Base-by-base conservation (phyloP, 345 rosid genomes). In the Eucalyptus marginata region DNA sequence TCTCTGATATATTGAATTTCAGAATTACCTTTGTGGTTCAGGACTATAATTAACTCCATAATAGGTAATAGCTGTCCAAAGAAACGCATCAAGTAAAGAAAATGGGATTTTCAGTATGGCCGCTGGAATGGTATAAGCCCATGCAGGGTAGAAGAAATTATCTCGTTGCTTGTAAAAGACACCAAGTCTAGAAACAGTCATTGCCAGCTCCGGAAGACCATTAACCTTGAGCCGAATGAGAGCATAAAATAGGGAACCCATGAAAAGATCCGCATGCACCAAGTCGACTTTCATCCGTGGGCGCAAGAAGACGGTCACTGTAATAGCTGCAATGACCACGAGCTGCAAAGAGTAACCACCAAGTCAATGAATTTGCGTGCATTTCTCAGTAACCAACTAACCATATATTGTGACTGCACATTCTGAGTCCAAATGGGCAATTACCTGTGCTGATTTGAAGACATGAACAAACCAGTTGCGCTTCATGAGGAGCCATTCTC, bases 401-500 rank as follows among this genome's bases (percentile, higher is more conserved):
- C 7, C 18, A 10, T 46, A 25, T 12, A 44, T 7, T 66, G 36
- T n/a, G 20, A 56, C 49, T 18, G 27, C 64, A 84, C 5, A 88
- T 44, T 43, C 10, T n/a, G 80, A 49, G 22, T 47, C 33, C 27
- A 24, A 17, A 11, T 20, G 25, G 31, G 62, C 17, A 54, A 33
- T 88, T 88, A 93, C 94, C 94, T 94, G 94, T 46, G 88, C 64
- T 36, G 94, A 79, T 88, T 92, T 95, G 68, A 91, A 93, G 36
- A 92, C 89, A 58, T 94, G 68, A 86, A 92, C 51, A 88, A 91
- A 93, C 27, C 93, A 90, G 89, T 94, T 95, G 7, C 94, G 90
- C 88, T 90, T 93, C 94, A 94, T 93, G 58, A 94, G 95, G 79
- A 94, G 93, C 93, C 93, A 92, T 88, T 95, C 97, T 92, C 96